Evolutionary conservation across 768 basidiomycete species (phyloP).

Genomic region (Tephrocybe sp.): DNA sequence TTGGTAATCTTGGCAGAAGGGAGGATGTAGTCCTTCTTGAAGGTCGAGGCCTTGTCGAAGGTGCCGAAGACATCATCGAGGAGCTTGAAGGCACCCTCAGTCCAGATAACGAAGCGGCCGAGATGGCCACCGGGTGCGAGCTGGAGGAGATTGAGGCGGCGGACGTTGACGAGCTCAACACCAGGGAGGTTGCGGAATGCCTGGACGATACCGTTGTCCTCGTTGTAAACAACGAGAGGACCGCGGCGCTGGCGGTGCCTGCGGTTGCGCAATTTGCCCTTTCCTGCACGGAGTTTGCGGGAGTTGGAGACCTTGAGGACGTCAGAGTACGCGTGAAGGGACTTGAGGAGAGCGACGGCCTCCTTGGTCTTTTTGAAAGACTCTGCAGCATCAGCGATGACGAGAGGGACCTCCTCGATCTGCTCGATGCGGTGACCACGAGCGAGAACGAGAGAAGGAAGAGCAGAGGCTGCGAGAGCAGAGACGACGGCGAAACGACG

Average conservation of each 20-base stretch:
- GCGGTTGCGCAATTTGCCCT: constrained; percentile 97
- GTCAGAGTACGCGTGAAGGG: constrained; percentile 85
- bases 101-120: constrained; percentile 99
- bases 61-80: constrained; percentile 97
- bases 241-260: constrained; percentile 96
- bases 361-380: constrained; percentile 95
- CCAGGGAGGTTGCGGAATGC: constrained; percentile 99
- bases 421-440: constrained; percentile 99
- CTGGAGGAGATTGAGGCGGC: constrained; percentile 94
- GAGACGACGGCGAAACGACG: constrained; percentile 97
- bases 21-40: constrained; percentile 91
- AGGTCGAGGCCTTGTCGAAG: constrained; percentile 78
- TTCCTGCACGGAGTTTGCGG: constrained; percentile 93
- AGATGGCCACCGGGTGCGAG: constrained; percentile 99
- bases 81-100: constrained; percentile 86
- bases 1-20: constrained; percentile 96
- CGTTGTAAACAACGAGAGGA: constrained; percentile 94
- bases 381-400: constrained; percentile 76
- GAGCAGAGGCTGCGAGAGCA: constrained; percentile 94
- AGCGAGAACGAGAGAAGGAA: constrained; percentile 97
- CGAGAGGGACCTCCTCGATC: constrained; percentile 94
- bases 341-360: constrained; percentile 90
- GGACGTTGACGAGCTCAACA: constrained; percentile 95
- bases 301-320: constrained; percentile 98
- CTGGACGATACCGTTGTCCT: constrained; percentile 96